A percentile compares a stretch with the other conserved stretches of the same genome.
Evolutionary conservation across 2,329 filamentous ascomycete genomes (phyloP).

Genomic region (Didymella keratinophila): DNA sequence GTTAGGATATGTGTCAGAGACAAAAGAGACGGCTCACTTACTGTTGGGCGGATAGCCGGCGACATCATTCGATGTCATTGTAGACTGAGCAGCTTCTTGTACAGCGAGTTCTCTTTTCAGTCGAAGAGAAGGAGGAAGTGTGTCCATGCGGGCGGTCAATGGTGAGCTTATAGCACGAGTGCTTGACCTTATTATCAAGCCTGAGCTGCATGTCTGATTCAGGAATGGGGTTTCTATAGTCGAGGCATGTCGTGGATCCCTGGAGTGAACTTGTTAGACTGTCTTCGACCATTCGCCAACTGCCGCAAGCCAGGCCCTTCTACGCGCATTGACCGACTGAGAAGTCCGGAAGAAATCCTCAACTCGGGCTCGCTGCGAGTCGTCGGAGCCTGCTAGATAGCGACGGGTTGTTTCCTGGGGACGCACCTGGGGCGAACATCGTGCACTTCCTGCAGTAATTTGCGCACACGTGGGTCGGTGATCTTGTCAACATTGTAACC

Average conservation of each 20-base stretch:
- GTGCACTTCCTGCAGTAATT: slow-evolving; percentile 21
- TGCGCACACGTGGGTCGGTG: slow-evolving; percentile 24
- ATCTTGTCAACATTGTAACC: slow-evolving; percentile 32
- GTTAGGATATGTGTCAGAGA: background rate
- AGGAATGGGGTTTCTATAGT: slow-evolving; percentile 1
- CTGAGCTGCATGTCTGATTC: slow-evolving; percentile 1
- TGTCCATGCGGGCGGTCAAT: slow-evolving; percentile 9
- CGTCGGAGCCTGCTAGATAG: background rate
- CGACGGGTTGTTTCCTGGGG: background rate
- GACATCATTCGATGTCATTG: background rate
- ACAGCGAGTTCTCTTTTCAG: slow-evolving; percentile 7
- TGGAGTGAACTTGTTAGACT: slow-evolving; percentile 8
- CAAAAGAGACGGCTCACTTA: background rate
- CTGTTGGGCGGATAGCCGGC: slow-evolving; percentile 14
- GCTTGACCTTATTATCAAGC: background rate
- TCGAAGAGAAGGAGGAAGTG: slow-evolving; percentile 9
- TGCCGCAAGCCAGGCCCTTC: slow-evolving; percentile 1
- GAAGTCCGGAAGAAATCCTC: background rate
- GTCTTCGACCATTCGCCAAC: background rate
- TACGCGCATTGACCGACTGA: background rate
- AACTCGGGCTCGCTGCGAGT: background rate
- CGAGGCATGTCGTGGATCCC: slow-evolving; percentile 7
- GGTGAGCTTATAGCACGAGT: background rate
- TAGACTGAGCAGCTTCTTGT: slow-evolving; percentile 3
- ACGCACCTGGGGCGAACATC: slow-evolving; percentile 23